Percentiles rank a stretch among this genome's conserved stretches.
Evolutionary conservation across 306 rosid genomes (phyloP).

Genomic region (Coriaria nepalensis): DNA sequence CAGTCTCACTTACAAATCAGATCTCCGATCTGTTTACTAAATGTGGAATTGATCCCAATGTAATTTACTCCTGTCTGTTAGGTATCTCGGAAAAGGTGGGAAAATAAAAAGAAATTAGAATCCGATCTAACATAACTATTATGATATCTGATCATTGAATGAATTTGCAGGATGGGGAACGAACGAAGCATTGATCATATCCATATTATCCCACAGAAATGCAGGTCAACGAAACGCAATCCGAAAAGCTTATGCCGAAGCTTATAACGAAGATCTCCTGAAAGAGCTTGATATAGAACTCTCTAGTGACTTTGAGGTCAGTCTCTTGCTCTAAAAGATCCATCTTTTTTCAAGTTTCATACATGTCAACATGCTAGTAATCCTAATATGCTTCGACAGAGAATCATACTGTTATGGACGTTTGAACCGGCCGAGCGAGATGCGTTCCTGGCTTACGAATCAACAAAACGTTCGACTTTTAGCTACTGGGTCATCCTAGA

Average conservation of each 20-base stretch:
- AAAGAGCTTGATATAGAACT: constrained; percentile 40
- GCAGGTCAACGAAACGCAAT: constrained; percentile 32
- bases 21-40: not conserved
- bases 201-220: constrained; percentile 49
- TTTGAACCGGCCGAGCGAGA: constrained; percentile 43
- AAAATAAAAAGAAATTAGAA: too few species aligned
- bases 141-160: not conserved
- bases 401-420: constrained; percentile 36
- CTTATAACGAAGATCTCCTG: constrained; percentile 40
- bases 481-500: constrained; percentile 34
- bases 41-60: constrained; percentile 3
- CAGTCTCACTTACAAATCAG: too few species aligned
- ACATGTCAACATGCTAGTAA: not conserved
- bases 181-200: constrained; percentile 32
- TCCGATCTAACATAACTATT: too few species aligned
- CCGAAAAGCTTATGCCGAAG: constrained; percentile 27
- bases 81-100: not conserved
- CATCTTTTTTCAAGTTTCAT: not conserved
- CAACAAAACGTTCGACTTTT: constrained; percentile 30
- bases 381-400: constrained; percentile 16
- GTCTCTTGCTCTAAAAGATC: constrained; percentile 6
- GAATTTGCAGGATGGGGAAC: constrained; percentile 49
- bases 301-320: constrained; percentile 46
- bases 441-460: constrained; percentile 33
- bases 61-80: not conserved